Conservation (phyloP, 2,329 filamentous ascomycete genomes). For the Colletotrichum lupini region DNA sequence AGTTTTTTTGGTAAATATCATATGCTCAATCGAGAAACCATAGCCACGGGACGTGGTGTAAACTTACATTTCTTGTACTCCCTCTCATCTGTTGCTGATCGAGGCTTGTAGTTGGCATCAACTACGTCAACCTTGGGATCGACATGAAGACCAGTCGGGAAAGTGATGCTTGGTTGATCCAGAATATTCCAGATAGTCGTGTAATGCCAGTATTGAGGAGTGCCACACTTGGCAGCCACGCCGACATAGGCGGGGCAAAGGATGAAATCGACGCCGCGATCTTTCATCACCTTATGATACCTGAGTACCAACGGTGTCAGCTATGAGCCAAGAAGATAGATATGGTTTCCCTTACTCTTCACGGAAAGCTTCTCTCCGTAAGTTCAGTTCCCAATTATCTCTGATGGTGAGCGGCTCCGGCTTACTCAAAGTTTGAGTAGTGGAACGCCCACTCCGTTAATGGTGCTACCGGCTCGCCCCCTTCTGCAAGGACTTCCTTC, state of each 20-base stretch:
- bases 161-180: constrained; percentile 41
- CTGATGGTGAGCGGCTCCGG: constrained; percentile 29
- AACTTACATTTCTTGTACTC: constrained; percentile 26
- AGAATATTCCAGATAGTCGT: constrained; percentile 47
- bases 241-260: constrained; percentile 42
- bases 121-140: constrained; percentile 2
- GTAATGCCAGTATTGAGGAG: constrained; percentile 42
- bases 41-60: neutral
- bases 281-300: constrained; percentile 37
- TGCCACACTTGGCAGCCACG: constrained; percentile 36
- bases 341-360: constrained; percentile 45
- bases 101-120: constrained; percentile 6
- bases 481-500: constrained; percentile 31
- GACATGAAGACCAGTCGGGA: constrained; percentile 40
- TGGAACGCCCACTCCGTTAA: constrained; percentile 42
- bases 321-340: constrained; percentile 50
- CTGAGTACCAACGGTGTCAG: neutral
- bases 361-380: constrained; percentile 35
- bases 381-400: constrained; percentile 39
- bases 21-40: no score
- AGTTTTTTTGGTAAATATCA: no score
- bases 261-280: constrained; percentile 41
- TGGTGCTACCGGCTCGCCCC: constrained; percentile 42
- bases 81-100: constrained; percentile 9
- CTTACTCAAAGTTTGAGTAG: constrained; percentile 20